A percentile compares a stretch with the other conserved stretches of the same genome.
Evolutionary conservation across 768 basidiomycete species (phyloP).

Genomic region (Trametes coccinea): DNA sequence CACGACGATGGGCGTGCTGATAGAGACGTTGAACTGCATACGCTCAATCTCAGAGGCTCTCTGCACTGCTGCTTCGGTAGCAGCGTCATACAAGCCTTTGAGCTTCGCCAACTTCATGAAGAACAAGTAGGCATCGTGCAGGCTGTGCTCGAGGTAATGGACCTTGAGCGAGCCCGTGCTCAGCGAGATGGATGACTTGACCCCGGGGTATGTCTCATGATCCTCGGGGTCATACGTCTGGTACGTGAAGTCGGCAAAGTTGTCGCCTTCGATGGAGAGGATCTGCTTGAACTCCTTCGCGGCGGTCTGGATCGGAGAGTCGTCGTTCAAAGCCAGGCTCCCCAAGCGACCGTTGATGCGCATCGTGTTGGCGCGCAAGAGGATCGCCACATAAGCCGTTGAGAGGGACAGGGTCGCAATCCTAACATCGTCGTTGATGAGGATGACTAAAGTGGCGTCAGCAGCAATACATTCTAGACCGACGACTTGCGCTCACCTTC

Average conservation of each 20-base stretch:
- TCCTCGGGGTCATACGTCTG: constrained; percentile 83
- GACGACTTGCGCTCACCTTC: constrained; percentile 50
- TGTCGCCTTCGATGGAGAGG: constrained; percentile 89
- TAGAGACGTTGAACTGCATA: constrained; percentile 88
- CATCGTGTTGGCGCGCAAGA: constrained; percentile 72
- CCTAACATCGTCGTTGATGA: constrained; percentile 67
- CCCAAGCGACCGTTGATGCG: constrained; percentile 81
- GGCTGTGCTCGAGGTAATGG: constrained; percentile 86
- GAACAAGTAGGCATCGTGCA: constrained; percentile 87
- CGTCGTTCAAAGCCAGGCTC: constrained; percentile 78
- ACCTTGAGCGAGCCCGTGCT: constrained; percentile 88
- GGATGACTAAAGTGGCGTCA: constrained; percentile 51
- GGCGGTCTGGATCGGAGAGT: constrained; percentile 52
- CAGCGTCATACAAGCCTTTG: constrained; percentile 93
- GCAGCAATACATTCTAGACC: not conserved
- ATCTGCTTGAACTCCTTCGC: constrained; percentile 78
- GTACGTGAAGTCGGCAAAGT: constrained; percentile 92
- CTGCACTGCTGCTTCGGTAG: constrained; percentile 90
- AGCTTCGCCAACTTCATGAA: constrained; percentile 82
- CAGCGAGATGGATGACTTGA: constrained; percentile 81
- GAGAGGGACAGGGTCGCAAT: constrained; percentile 89
- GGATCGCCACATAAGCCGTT: constrained; percentile 82
- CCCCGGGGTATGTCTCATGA: constrained; percentile 64
- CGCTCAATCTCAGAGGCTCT: constrained; percentile 89
- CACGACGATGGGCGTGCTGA: constrained; percentile 90